Conservation (phyloP, 768 basidiomycete species). For the Leccinum obscurum region DNA sequence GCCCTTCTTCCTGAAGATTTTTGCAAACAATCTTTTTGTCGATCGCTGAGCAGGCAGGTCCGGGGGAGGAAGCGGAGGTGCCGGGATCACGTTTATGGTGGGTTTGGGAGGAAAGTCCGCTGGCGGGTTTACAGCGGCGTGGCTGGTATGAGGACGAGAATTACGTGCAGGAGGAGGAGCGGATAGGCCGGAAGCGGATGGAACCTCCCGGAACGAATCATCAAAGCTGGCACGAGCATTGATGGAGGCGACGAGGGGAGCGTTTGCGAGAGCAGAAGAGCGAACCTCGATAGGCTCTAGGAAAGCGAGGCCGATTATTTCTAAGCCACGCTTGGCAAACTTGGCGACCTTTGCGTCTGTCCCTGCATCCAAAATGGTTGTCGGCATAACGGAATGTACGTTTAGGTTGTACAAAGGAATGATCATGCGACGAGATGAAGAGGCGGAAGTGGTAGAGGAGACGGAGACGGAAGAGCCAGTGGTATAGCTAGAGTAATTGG, state of each 20-base stretch:
- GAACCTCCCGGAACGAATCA: constrained; percentile 18
- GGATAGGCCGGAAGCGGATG: constrained; percentile 2
- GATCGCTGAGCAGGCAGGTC: constrained; percentile 38
- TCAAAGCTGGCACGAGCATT: constrained; percentile 35
- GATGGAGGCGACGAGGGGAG: constrained; percentile 10
- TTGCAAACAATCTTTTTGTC: constrained; percentile 63
- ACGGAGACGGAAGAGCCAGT: constrained; percentile 46
- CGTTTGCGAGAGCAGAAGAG: constrained; percentile 25
- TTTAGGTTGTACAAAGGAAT: constrained; percentile 86
- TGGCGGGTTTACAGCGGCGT: background rate
- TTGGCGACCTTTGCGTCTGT: constrained; percentile 85
- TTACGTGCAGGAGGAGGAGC: constrained; percentile 12
- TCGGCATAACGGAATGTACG: constrained; percentile 86
- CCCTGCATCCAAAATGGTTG: constrained; percentile 83
- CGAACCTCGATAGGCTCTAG: constrained; percentile 82
- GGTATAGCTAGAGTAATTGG: constrained; percentile 46
- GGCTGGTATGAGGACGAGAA: constrained; percentile 2
- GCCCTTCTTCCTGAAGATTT: constrained; percentile 64
- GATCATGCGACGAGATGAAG: constrained; percentile 65
- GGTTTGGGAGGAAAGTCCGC: constrained; percentile 6
- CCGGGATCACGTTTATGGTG: constrained; percentile 17
- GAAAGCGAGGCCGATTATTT: constrained; percentile 75
- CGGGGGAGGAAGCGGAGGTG: constrained; percentile 16
- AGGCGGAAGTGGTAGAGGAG: constrained; percentile 44
- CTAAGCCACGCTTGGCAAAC: constrained; percentile 70